Conservation (phyloP, 306 rosid species). For the Albizia julibrissin region DNA sequence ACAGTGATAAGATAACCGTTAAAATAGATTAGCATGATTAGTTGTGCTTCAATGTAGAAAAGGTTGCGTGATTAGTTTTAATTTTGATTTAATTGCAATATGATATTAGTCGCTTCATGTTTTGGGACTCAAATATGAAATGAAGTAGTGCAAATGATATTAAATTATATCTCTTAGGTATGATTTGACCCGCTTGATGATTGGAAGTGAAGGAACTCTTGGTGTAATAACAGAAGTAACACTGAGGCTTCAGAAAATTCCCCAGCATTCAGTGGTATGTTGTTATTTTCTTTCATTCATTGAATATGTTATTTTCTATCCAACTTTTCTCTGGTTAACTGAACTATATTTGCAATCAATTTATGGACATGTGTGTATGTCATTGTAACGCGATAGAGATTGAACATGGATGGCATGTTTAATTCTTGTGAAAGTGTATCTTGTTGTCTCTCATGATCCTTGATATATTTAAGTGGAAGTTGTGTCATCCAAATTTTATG, state of each 20-base stretch:
- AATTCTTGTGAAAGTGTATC: not conserved
- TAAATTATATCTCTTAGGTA: constrained; percentile 53
- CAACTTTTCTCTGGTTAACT: constrained; percentile 29
- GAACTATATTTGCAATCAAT: constrained; percentile 20
- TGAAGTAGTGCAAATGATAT: constrained; percentile 15
- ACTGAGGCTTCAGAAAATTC: constrained; percentile 87
- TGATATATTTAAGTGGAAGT: constrained; percentile 20
- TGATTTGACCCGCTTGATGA: constrained; percentile 89
- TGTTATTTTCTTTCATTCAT: constrained; percentile 14
- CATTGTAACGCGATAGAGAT: constrained; percentile 1
- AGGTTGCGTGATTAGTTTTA: not conserved
- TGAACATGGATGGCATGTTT: constrained; percentile 7
- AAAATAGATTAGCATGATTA: not conserved
- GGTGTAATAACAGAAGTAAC: constrained; percentile 93
- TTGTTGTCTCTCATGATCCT: constrained; percentile 28
- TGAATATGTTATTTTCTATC: constrained; percentile 19
- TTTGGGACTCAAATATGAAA: constrained; percentile 17
- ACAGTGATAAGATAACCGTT: not conserved
- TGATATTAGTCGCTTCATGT: not conserved
- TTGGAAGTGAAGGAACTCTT: constrained; percentile 99
- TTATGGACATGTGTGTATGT: constrained; percentile 9
- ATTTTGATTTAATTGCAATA: not conserved
- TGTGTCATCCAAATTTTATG: constrained; percentile 5
- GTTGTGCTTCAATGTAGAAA: not conserved
- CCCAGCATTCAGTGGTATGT: constrained; percentile 80